Conservation (phyloP, 2,329 filamentous ascomycete genomes). For the Talaromyces marneffei region DNA sequence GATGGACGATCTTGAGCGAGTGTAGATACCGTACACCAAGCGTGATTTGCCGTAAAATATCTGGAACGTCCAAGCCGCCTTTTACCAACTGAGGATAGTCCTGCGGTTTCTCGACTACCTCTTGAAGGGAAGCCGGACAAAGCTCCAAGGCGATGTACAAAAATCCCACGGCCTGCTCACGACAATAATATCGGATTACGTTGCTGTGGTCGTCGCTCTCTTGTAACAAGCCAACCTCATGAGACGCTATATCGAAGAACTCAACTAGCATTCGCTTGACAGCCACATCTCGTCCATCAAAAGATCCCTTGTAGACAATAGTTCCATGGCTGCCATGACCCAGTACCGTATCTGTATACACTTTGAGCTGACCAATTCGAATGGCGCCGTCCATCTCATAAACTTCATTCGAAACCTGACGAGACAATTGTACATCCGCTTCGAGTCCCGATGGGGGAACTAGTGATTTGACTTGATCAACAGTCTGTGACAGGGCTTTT, state of each 20-base stretch:
- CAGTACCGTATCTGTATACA: slow-evolving; percentile 55
- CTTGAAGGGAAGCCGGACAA: slow-evolving; percentile 87
- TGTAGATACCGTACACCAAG: slow-evolving; percentile 85
- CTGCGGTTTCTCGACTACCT: slow-evolving; percentile 73
- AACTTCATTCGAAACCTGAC: slow-evolving; percentile 49
- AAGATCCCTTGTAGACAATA: slow-evolving; percentile 88
- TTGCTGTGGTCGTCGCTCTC: slow-evolving; percentile 96
- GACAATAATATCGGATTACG: slow-evolving; percentile 93
- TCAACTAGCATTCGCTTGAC: slow-evolving; percentile 96
- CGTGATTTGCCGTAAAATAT: slow-evolving; percentile 81
- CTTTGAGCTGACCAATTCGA: slow-evolving; percentile 56
- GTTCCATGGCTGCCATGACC: slow-evolving; percentile 92
- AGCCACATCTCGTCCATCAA: slow-evolving; percentile 86
- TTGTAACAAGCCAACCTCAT: slow-evolving; percentile 82
- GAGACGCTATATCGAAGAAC: slow-evolving; percentile 90
- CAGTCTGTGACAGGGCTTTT: slow-evolving; percentile 51
- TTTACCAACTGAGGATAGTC: slow-evolving; percentile 62
- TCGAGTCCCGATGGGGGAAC: slow-evolving; percentile 48
- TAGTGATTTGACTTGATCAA: slow-evolving; percentile 49
- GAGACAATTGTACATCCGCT: slow-evolving; percentile 55
- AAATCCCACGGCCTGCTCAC: slow-evolving; percentile 82
- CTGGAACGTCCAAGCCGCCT: slow-evolving; percentile 64
- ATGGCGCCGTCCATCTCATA: slow-evolving; percentile 56
- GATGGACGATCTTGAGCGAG: slow-evolving; percentile 87
- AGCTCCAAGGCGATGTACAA: slow-evolving; percentile 94